Base-by-base conservation (phyloP, 2,329 filamentous ascomycete species). In the Trichoderma koningii region DNA sequence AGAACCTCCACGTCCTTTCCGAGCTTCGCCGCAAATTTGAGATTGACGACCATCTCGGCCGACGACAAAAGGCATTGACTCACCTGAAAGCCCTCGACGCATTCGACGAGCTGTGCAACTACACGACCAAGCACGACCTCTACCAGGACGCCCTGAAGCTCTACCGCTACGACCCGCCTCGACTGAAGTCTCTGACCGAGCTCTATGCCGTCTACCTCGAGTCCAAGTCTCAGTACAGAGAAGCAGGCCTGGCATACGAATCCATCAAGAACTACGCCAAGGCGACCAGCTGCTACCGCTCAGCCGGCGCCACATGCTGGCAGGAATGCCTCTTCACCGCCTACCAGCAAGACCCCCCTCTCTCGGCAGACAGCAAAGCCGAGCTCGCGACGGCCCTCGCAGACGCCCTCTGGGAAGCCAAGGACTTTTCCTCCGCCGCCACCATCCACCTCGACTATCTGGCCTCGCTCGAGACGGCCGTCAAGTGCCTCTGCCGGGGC, bases 191-290 rank as follows among this genome's bases (percentile, higher is more conserved):
- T 19, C 85, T 97, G 52, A 96, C 91, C 56, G 81, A 85, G 41
- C 82, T 95, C 42, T 96, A 97, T 73, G 95, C 93, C 55, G 83
- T 87, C 66, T 84, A 92, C 70, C 87, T 99, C 26, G 87, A 89
- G 73, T 84, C 85, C 1, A 86, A 84, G 59, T 96, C 92, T 23
- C 84, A 88, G 28, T 91, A 91, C 79, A 89, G 90, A 70, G 92
- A 97, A 75, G 94, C 95, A 19, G 95, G 92, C 7, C 85, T 97
- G 70, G 90, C 93, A 3, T 96, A 96, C 76, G 95, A 98, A 75
- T 97, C 89, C 21, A 87, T 99, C 10, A 79, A 81, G 14, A 87
- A 93, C 74, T 92, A 91, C 72, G 74, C 80, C 21, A 84, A 89
- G 45, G 94, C 95, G 10, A 93, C 90, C 67, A 85, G 88, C 71